Conservation (phyloP, 2,329 filamentous ascomycete genomes). For the Talaromyces atroroseus region DNA sequence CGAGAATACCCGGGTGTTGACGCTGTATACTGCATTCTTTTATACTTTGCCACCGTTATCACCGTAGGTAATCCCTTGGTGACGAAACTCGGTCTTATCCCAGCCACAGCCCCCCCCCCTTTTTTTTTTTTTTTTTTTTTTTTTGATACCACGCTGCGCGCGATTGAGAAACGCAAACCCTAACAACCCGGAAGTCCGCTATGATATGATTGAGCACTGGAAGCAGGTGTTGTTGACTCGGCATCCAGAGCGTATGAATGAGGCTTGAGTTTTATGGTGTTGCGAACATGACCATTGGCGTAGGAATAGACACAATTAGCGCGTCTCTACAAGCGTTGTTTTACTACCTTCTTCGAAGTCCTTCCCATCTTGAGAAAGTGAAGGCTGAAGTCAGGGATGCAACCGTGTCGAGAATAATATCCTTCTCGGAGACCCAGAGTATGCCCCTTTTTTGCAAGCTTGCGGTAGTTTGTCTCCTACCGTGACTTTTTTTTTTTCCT, state of each 20-base stretch:
- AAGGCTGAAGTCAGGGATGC: neutral
- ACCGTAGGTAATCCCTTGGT: neutral
- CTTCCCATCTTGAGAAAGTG: neutral
- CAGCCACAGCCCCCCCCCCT: neutral
- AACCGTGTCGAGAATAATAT: neutral
- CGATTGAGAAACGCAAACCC: neutral
- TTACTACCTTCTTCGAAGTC: slow-evolving; percentile 26
- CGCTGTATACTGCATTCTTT: neutral
- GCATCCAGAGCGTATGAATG: slow-evolving; percentile 19
- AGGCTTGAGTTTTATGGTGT: slow-evolving; percentile 27
- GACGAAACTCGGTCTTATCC: neutral
- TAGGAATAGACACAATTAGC: slow-evolving; percentile 31
- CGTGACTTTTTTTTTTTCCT: neutral
- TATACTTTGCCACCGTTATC: neutral
- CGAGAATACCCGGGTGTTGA: neutral
- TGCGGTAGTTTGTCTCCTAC: slow-evolving; percentile 16
- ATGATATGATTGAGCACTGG: slow-evolving; percentile 8
- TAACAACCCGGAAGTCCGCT: slow-evolving; percentile 1
- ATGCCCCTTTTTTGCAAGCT: slow-evolving; percentile 26
- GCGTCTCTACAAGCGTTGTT: slow-evolving; percentile 27
- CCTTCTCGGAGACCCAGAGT: slow-evolving; percentile 20
- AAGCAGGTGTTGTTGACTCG: neutral
- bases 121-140: too few relatives aligned
- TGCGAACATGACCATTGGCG: slow-evolving; percentile 27
- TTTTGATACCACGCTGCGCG: slow-evolving; percentile 2